Evolutionary conservation across 345 rosid species (phyloP), one percentile per base, ranked within the genome.

Genomic region (Abelmoschus esculentus): DNA sequence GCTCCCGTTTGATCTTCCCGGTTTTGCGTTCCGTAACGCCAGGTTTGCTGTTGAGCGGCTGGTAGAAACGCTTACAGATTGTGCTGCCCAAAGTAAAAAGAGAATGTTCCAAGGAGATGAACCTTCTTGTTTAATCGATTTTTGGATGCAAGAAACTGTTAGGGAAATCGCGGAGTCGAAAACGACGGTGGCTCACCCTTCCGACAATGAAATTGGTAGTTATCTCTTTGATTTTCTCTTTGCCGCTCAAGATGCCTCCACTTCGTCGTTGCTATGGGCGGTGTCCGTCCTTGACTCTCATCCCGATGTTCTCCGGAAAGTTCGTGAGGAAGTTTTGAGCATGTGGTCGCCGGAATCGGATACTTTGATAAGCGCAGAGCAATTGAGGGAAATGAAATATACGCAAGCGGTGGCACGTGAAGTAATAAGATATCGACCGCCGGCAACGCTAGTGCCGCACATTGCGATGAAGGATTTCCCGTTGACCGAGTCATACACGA

Each of bases 351-450:
- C 89, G 56, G 97, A 86, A 64, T 82, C 86, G 2, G 81, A 84
- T 61, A 4, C 5, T 0, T 50, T 90, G 46, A 90, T 93, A 34
- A 86, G 85, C 3, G 78, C 81, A 2, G 93, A 87, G 3, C 88
- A 84, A 70, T 38, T 93, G 2, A 79, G 88, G 70, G 86, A 86
- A 55, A 86, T 93, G 97, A 86, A 75, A 70, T 93, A 89, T 83
- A 90, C 98, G 54, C 89, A 80, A 59, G 79, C 88, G 32, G 98
- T 93, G 63, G 98, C 96, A 53, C 98, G 93, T 50, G 98, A 93
- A 74, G 93, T 93, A 0, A 18, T 93, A 2, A 76, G 98, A 66
- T 89, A 73, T 77, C 76, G 98, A 0, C 60, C 98, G 0, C 98
- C 98, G 29, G 98, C 97, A 14, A 89, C 97, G 0, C 50, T 90